These are phyloP conservation scores for Fraxinus quadrangulata DNA, from an alignment of 257 asterid genomes.

Conservation along the genomic window DNA sequence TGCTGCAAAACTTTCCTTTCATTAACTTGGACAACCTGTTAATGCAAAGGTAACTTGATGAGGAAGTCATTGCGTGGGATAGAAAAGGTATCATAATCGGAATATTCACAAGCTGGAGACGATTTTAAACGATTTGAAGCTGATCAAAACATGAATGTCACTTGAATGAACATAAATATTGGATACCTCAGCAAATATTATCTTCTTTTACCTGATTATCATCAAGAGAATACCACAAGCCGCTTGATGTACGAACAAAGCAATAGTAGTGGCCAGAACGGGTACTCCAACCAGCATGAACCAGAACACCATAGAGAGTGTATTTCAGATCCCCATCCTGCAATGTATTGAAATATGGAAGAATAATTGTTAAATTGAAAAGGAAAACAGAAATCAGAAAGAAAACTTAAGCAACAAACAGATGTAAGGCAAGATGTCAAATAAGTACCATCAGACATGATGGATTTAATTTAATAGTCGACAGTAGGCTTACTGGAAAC, in stretches of 20 bases:
- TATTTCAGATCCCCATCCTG: constrained; percentile 87
- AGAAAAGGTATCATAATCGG: constrained; percentile 1
- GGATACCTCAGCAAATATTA: constrained; percentile 4
- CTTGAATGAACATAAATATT: neutral
- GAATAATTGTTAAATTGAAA: neutral
- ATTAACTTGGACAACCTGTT: constrained; percentile 81
- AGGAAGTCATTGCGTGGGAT: constrained; percentile 15
- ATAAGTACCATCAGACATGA: constrained; percentile 14
- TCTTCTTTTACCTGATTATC: constrained; percentile 76
- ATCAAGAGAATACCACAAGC: constrained; percentile 96
- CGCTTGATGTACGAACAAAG: constrained; percentile 96
- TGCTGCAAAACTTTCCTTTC: constrained; percentile 84
- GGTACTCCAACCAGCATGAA: constrained; percentile 96
- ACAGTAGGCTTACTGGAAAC: neutral
- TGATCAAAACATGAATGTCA: constrained; percentile 4
- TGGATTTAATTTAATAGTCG: neutral
- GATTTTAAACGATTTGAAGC: constrained; percentile 1
- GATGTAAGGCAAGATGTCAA: constrained; percentile 18
- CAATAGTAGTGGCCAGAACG: constrained; percentile 98
- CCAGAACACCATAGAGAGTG: constrained; percentile 96
- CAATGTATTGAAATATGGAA: constrained; percentile 24
- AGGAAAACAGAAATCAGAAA: constrained; percentile 7
- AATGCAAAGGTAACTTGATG: constrained; percentile 16
- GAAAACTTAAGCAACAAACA: constrained; percentile 12
- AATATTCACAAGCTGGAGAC: constrained; percentile 10